Conservation (phyloP, 805 yeast genomes). For the Metschnikowia kofuensis region DNA sequence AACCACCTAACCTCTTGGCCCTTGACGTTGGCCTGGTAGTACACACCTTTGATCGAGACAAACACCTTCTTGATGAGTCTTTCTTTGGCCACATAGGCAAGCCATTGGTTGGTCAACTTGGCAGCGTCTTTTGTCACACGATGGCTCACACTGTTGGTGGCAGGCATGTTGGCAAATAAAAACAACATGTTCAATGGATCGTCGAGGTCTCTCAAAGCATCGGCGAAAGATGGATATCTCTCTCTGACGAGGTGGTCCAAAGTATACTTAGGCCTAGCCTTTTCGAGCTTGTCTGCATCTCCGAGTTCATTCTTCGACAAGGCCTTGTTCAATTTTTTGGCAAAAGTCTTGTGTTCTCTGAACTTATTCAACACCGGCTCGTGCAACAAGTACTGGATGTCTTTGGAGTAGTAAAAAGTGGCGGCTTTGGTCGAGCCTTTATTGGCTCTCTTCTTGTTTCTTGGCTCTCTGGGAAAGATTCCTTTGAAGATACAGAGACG, state of each 20-base stretch:
- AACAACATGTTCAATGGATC: conserved; percentile 95
- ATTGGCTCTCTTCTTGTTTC: conserved; percentile 93
- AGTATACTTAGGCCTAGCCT: conserved; percentile 76
- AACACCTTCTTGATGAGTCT: conserved; percentile 81
- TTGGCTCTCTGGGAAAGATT: conserved; percentile 94
- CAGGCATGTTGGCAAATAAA: conserved; percentile 91
- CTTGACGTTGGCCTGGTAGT: conserved; percentile 82
- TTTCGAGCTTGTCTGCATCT: conserved; percentile 83
- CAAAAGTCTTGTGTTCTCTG: conserved; percentile 93
- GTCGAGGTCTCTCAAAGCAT: conserved; percentile 89
- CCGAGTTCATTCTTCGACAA: conserved; percentile 88
- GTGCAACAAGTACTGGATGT: conserved; percentile 90
- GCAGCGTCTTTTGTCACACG: conserved; percentile 86
- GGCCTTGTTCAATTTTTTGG: conserved; percentile 85
- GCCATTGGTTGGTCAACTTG: conserved; percentile 87
- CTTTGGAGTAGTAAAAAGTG: conserved; percentile 91
- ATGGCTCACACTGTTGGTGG: conserved; percentile 77
- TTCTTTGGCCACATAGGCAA: conserved; percentile 87
- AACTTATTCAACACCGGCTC: conserved; percentile 91
- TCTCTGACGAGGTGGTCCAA: conserved; percentile 91
- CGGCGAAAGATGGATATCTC: conserved; percentile 90
- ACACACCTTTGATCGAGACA: conserved; percentile 95
- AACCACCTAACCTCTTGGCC: conserved; percentile 97
- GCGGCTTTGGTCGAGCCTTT: conserved; percentile 97
- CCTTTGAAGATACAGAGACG: conserved; percentile 97